A percentile compares a stretch with the other conserved stretches of the same genome.
These are phyloP conservation scores for Lenwebbia sp. DNA, from an alignment of 345 rosid genomes.

Conservation along the genomic window DNA sequence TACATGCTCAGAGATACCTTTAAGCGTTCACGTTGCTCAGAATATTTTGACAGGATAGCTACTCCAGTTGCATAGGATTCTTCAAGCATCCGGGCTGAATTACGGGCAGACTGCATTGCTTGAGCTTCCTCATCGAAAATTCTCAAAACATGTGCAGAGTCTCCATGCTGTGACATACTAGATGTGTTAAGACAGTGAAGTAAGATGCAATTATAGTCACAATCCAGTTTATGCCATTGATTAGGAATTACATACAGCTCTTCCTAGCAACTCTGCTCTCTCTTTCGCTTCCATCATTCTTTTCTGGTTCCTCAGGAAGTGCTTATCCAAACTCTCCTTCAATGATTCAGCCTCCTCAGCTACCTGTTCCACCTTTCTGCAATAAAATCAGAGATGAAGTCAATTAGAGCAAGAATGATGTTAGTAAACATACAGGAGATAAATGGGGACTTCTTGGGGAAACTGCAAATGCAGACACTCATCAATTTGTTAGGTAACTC, in stretches of 20 bases:
- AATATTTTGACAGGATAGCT: constrained; percentile 77
- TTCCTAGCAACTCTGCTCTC: constrained; percentile 73
- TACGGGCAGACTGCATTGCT: constrained; percentile 75
- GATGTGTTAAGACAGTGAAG: background rate
- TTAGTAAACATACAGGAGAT: background rate
- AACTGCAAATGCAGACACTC: background rate
- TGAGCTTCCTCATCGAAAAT: constrained; percentile 89
- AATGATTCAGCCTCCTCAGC: constrained; percentile 81
- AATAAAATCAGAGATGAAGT: background rate
- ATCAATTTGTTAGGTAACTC: background rate
- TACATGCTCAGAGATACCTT: constrained; percentile 40
- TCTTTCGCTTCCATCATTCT: constrained; percentile 70
- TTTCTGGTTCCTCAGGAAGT: constrained; percentile 55
- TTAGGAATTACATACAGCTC: constrained; percentile 36
- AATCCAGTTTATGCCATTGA: background rate
- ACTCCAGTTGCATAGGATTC: constrained; percentile 75
- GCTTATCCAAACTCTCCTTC: constrained; percentile 66
- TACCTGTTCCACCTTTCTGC: constrained; percentile 80
- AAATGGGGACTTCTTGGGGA: background rate
- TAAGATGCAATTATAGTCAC: background rate
- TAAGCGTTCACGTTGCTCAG: constrained; percentile 83
- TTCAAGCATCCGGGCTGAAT: constrained; percentile 72
- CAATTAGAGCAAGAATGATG: background rate
- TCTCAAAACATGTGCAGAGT: constrained; percentile 72
- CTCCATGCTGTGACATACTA: constrained; percentile 46